Evolutionary conservation across 192 early-diverging fungal genomes (phyloP).

Genomic region (Geranomyces michiganensis): DNA sequence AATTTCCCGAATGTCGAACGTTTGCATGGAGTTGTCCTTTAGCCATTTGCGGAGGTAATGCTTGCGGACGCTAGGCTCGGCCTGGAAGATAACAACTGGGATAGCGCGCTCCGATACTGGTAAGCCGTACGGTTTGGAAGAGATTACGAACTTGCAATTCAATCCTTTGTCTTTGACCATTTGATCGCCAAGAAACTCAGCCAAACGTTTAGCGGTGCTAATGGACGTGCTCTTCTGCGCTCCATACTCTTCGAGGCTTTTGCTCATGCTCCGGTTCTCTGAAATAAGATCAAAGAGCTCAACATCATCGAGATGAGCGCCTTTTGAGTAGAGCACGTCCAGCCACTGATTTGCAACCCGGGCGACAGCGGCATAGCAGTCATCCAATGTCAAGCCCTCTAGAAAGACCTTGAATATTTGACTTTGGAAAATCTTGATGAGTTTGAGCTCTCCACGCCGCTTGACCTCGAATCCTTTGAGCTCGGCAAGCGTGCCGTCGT

Average conservation of each 20-base stretch:
- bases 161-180: slow-evolving; percentile 98
- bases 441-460: slow-evolving; percentile 95
- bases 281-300: slow-evolving; percentile 97
- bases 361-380: slow-evolving; percentile 90
- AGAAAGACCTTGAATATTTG: slow-evolving; percentile 93
- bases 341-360: slow-evolving; percentile 92
- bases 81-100: slow-evolving; percentile 92
- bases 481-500: slow-evolving; percentile 92
- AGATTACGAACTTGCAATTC: slow-evolving; percentile 95
- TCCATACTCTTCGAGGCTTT: slow-evolving; percentile 91
- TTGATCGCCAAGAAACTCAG: slow-evolving; percentile 95
- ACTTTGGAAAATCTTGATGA: slow-evolving; percentile 98
- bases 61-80: slow-evolving; percentile 72
- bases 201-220: slow-evolving; percentile 89
- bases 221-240: slow-evolving; percentile 93
- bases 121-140: slow-evolving; percentile 73
- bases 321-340: slow-evolving; percentile 88
- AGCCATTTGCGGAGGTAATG: slow-evolving; percentile 94
- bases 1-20: slow-evolving; percentile 88
- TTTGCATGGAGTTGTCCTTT: slow-evolving; percentile 68
- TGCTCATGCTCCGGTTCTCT: slow-evolving; percentile 97
- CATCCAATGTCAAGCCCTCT: slow-evolving; percentile 78
- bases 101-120: slow-evolving; percentile 94
- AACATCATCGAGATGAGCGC: slow-evolving; percentile 73
- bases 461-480: slow-evolving; percentile 99